Base-by-base conservation (phyloP, 176 grass and related monocot species). In the Tuctoria greenei region DNA sequence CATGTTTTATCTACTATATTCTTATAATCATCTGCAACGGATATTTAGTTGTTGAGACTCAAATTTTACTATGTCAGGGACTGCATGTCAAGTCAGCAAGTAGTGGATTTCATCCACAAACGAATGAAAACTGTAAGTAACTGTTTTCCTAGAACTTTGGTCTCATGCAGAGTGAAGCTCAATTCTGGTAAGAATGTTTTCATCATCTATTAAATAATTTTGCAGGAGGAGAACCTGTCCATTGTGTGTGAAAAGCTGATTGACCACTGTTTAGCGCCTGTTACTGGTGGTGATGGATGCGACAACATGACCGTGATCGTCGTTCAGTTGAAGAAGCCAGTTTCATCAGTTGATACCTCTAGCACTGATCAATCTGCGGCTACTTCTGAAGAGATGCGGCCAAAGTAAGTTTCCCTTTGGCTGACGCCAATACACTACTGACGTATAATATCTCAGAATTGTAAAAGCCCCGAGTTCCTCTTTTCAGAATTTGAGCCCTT, bases 241-340 rank as follows among this genome's bases (percentile, higher is more conserved):
- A 35, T 43, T 4, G 79, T 97, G 15, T 97, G 91, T 37, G 91
- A 90, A 69, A 91, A 85, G 81, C 25, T 97, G 55, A 78, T 97
- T 11, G 89, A 93, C 59, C 74, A 46, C 50, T 97, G 95, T 47
- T 73, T 97, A 82, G 95, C 95, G 31, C 86, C 91, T 2, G 86
- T 83, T 20, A 44, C 68, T 46, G 88, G 90, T 6, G 90, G 82
- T 0, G 95, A 97, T 6, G 94, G 95, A 64, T 97, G 91, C 1
- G 95, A 97, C 57, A 97, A 97, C 72, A 97, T 97, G 95, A 97
- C 95, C 0, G 88, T 92, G 69, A 92, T 97, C 35, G 45, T 97
- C 26, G 95, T 97, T 46, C 84, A 92, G 67, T 86, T 97, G 15
- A 97, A 97, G 71, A 90, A 92, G 71, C 84, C 76, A 39, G 39